Evolutionary conservation across 2,329 filamentous ascomycete species (phyloP), one percentile per base, ranked within the genome.

Genomic region (Diaporthe sp.): DNA sequence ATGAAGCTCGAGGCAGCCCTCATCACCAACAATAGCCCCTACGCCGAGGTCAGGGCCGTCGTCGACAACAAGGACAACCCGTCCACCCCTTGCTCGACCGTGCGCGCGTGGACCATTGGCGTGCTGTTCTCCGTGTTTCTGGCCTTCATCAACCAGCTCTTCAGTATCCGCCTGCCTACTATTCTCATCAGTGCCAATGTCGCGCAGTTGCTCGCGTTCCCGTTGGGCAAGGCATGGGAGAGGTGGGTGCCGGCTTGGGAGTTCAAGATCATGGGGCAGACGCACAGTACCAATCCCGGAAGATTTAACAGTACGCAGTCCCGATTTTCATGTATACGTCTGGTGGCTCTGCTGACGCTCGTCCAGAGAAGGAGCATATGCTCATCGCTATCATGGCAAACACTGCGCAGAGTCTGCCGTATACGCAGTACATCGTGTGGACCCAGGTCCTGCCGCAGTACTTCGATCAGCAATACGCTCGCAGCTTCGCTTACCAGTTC

Each of bases 381-480:
- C 81, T 91, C 67, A 88, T 91, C 75, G 86, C 87, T 40, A 89
- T 90, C 80, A 90, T 90, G 88, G 90, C 92, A 72, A 92, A 92
- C 79, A 88, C 89, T 25, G 61, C 61, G 17, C 61, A 67, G 45
- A 17, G 86, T 87, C 17, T 85, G 83, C 77, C 83, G 83, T 33
- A 79, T 83, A 19, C 87, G 87, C 0, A 67, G 45, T 89, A 89
- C 77, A 88, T 87, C 0, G 71, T 76, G 35, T 52, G 57, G 55
- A 72, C 58, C 5, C 40, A 58, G 40, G 50, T 55, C 25, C 38
- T 71, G 50, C 61, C 61, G 22, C 61, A 67, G 30, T 67, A 67
- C 4, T 67, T 67, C 30, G 22, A 67, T 30, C 87, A 89, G 78
- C 78, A 80, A 0, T 89, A 86, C 73, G 87, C 87, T 1, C 83